A percentile compares a stretch with the other conserved stretches of the same genome.
Conservation (phyloP, 352 stramenopile species). For the Phytophthora hybrid region DNA sequence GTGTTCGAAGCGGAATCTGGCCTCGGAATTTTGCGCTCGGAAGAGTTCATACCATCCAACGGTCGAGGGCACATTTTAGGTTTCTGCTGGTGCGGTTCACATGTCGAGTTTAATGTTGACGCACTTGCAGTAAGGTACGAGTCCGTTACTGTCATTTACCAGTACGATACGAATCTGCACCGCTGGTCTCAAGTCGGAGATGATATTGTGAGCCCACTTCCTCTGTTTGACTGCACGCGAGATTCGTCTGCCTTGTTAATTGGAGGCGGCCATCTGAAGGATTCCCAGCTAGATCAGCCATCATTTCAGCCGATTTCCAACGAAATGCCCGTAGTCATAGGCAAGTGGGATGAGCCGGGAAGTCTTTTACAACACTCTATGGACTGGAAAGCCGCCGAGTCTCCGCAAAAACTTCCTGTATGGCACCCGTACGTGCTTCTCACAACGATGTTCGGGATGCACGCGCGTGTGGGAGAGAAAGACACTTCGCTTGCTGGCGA, state of each 20-base stretch:
- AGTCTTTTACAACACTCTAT: conserved; percentile 74
- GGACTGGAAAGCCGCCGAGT: conserved; percentile 80
- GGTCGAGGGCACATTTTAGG: conserved; percentile 66
- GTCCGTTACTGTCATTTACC: conserved; percentile 76
- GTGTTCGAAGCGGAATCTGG: conserved; percentile 86
- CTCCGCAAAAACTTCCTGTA: conserved; percentile 78
- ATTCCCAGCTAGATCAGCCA: conserved; percentile 16
- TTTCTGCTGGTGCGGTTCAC: conserved; percentile 83
- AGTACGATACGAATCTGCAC: conserved; percentile 75
- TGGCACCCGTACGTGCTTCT: conserved; percentile 89
- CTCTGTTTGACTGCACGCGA: conserved; percentile 84
- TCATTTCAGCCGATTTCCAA: conserved; percentile 51
- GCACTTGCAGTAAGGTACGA: conserved; percentile 78
- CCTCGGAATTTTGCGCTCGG: conserved; percentile 75
- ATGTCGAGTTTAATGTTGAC: conserved; percentile 89
- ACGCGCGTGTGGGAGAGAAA: conserved; percentile 81
- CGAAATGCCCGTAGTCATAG: conserved; percentile 80
- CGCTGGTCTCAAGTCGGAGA: conserved; percentile 70
- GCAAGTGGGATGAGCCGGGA: conserved; percentile 85
- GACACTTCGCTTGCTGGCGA: conserved; percentile 80
- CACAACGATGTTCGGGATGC: conserved; percentile 87
- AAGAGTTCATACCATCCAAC: conserved; percentile 69
- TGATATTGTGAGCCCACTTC: conserved; percentile 58
- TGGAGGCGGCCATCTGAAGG: conserved; percentile 55
- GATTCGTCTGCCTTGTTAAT: conserved; percentile 86